A percentile compares a stretch with the other conserved stretches of the same genome.
These are phyloP conservation scores for Sinapis alba DNA, from an alignment of 441 rosid species.

Conservation along the genomic window DNA sequence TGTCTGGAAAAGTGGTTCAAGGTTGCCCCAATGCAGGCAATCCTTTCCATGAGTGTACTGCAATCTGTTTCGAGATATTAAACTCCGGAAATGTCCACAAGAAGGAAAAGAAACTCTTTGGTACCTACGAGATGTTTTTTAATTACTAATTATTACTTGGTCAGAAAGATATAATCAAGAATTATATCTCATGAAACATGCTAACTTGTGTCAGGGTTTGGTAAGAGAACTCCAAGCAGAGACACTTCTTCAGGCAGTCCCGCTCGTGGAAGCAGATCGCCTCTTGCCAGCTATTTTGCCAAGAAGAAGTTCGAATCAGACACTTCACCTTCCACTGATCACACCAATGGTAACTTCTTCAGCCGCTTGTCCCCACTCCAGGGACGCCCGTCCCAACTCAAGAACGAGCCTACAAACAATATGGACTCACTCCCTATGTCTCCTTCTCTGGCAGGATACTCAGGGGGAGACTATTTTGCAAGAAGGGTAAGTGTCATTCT, in stretches of 20 bases:
- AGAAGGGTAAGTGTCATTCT: slow-evolving; percentile 23
- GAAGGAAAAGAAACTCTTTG: slow-evolving; percentile 4
- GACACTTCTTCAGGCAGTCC: slow-evolving; percentile 35
- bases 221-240: slow-evolving; percentile 36
- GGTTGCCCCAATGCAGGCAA: not conserved
- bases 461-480: slow-evolving; percentile 30
- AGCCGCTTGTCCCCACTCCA: slow-evolving; percentile 34
- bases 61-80: not conserved
- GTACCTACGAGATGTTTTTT: not conserved
- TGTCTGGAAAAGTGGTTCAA: slow-evolving; percentile 4
- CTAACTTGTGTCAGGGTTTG: slow-evolving; percentile 30
- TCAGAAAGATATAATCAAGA: not conserved
- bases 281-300: slow-evolving; percentile 28
- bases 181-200: slow-evolving; percentile 8
- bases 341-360: slow-evolving; percentile 33
- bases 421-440: slow-evolving; percentile 28
- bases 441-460: slow-evolving; percentile 27
- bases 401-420: slow-evolving; percentile 14
- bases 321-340: slow-evolving; percentile 29
- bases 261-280: slow-evolving; percentile 34
- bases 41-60: not conserved
- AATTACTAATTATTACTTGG: not conserved
- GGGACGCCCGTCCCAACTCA: slow-evolving; percentile 17
- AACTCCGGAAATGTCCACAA: slow-evolving; percentile 5
- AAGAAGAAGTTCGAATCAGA: slow-evolving; percentile 37